Conservation (phyloP, 2,329 filamentous ascomycete species). For the Venturia nashicola region DNA sequence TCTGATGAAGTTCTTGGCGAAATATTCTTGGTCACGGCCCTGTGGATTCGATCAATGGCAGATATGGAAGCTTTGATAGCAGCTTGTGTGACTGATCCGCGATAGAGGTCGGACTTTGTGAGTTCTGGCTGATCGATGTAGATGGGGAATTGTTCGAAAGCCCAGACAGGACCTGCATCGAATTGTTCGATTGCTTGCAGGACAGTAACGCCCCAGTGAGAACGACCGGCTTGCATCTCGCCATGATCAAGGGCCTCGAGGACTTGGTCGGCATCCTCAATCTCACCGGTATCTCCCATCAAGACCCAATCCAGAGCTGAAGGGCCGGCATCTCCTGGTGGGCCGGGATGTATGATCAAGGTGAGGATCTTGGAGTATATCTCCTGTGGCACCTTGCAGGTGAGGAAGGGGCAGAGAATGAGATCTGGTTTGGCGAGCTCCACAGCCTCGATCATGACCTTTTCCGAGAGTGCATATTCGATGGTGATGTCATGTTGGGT, state of each 20-base stretch:
- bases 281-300: constrained; percentile 29
- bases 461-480: constrained; percentile 21
- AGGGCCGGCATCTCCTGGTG: constrained; percentile 30
- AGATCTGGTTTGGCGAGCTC: constrained; percentile 25
- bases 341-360: constrained; percentile 30
- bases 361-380: constrained; percentile 27
- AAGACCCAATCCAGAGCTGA: constrained; percentile 32
- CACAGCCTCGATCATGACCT: constrained; percentile 27
- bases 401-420: constrained; percentile 32
- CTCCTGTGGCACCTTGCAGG: constrained; percentile 24
- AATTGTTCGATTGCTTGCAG: constrained; percentile 27
- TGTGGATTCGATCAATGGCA: constrained; percentile 25
- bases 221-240: constrained; percentile 20
- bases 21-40: constrained; percentile 13
- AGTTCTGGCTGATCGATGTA: constrained; percentile 27
- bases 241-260: constrained; percentile 15
- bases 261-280: constrained; percentile 18
- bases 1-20: neutral
- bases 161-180: constrained; percentile 33
- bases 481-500: constrained; percentile 26
- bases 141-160: constrained; percentile 30
- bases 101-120: constrained; percentile 31
- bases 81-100: constrained; percentile 26
- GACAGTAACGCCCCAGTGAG: constrained; percentile 31
- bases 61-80: constrained; percentile 25